Percentiles rank a stretch among this genome's conserved stretches.
Conservation (phyloP, 305 asterid species). For the Fraxinus nigra region DNA sequence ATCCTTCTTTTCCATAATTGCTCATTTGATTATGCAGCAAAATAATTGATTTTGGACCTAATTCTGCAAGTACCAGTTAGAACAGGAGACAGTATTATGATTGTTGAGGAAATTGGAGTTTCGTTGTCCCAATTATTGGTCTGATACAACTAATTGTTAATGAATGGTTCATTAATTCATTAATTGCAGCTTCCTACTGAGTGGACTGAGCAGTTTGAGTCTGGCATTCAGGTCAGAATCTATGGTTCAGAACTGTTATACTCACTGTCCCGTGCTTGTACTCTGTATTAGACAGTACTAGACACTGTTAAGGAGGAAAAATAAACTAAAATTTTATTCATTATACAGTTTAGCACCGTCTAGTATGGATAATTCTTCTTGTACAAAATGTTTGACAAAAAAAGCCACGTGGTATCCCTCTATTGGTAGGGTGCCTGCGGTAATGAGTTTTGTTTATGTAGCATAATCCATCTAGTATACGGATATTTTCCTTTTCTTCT, state of each 20-base stretch:
- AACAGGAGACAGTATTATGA: background rate
- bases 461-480: background rate
- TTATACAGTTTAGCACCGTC: background rate
- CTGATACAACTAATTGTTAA: constrained; percentile 24
- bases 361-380: background rate
- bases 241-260: constrained; percentile 2
- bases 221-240: constrained; percentile 88
- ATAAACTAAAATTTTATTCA: background rate
- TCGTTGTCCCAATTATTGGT: constrained; percentile 42
- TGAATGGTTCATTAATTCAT: constrained; percentile 45
- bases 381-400: too few relatives aligned
- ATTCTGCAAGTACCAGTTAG: background rate
- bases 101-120: constrained; percentile 21
- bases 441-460: too few relatives aligned
- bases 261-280: constrained; percentile 1
- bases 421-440: too few relatives aligned
- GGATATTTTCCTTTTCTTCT: background rate
- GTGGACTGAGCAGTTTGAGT: constrained; percentile 99
- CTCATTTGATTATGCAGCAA: background rate
- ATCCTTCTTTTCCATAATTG: background rate
- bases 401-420: too few relatives aligned
- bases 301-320: background rate
- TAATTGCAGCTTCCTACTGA: constrained; percentile 86
- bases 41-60: constrained; percentile 15
- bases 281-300: background rate